Base-by-base conservation (phyloP, 2,329 filamentous ascomycete genomes). In the Fusarium sp. region DNA sequence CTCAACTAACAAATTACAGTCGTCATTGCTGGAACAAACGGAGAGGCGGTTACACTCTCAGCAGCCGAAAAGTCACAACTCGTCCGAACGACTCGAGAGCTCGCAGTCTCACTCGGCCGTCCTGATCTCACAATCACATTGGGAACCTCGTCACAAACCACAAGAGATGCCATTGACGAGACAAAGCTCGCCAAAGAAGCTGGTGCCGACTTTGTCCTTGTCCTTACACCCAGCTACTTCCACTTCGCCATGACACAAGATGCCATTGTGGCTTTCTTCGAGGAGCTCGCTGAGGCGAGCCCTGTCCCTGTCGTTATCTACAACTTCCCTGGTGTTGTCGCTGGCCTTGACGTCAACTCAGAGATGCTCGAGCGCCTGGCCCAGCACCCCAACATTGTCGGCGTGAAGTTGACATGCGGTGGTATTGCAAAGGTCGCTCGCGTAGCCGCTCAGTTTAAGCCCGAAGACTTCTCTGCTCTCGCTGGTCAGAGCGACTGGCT, bases 401-500 rank as follows among this genome's bases (percentile, higher is more conserved):
- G 90, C 33, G 88, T 90, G 56, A 93, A 93, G 82, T 82, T 93
- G 60, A 93, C 91, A 5, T 93, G 91, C 76, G 91, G 91, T n/a
- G 90, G 89, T 72, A 92, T 92, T 35, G 91, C 90, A 64, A 93
- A 93, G 80, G 86, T 93, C 52, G 88, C 89, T 7, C 85, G 91
- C 12, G 85, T 94, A 7, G 77, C 80, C 10, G 83, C 83, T 18
- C 78, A 83, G 67, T 81, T 92, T 64, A 79, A 85, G 0, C 79
- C 85, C 0, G 83, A 87, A 4, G 79, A 85, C 14, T 94, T 94
- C 23, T 87, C 45, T 4, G 87, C 90, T 0, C 92, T 89, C 73
- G 91, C 91, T 3, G 92, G 92, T 0, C 91, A 94, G 82, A 90
- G 88, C 9, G 92, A 94, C 75, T 94, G 93, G 81, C 80, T 94